A percentile compares a stretch with the other conserved stretches of the same genome.
Evolutionary conservation across 331 rosid genomes (phyloP).

Genomic region (Rhamnella rubrinervis): DNA sequence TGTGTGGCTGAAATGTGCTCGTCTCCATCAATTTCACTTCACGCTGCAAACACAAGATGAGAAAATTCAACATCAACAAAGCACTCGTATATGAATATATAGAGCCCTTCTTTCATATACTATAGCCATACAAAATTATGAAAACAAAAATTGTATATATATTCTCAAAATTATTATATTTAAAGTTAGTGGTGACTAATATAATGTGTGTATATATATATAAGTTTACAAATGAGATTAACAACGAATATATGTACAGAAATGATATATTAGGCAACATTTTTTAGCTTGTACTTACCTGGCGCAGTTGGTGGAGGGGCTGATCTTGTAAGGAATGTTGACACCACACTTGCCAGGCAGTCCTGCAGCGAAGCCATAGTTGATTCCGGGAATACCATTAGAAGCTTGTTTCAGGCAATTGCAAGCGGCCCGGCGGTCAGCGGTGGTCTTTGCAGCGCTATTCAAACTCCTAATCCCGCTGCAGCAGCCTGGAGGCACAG

Average conservation of each 20-base stretch:
- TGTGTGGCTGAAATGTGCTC: background rate
- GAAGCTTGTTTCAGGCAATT: constrained; percentile 39
- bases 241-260: too few relatives aligned
- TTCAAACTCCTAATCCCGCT: constrained; percentile 19
- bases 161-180: too few relatives aligned
- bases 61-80: too few relatives aligned
- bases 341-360: constrained; percentile 44
- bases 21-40: background rate
- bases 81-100: too few relatives aligned
- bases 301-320: constrained; percentile 41
- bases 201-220: too few relatives aligned
- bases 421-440: constrained; percentile 30
- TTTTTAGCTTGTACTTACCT: background rate
- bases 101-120: too few relatives aligned
- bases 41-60: constrained; percentile 5
- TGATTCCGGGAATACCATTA: background rate
- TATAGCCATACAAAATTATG: too few relatives aligned
- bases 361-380: background rate
- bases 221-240: too few relatives aligned
- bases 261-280: background rate
- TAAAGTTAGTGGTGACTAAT: too few relatives aligned
- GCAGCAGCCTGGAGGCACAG: constrained; percentile 20
- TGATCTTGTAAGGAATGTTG: constrained; percentile 52
- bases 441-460: constrained; percentile 23
- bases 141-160: too few relatives aligned